Conservation (phyloP, 345 rosid genomes). For the Clarkia xantiana region DNA sequence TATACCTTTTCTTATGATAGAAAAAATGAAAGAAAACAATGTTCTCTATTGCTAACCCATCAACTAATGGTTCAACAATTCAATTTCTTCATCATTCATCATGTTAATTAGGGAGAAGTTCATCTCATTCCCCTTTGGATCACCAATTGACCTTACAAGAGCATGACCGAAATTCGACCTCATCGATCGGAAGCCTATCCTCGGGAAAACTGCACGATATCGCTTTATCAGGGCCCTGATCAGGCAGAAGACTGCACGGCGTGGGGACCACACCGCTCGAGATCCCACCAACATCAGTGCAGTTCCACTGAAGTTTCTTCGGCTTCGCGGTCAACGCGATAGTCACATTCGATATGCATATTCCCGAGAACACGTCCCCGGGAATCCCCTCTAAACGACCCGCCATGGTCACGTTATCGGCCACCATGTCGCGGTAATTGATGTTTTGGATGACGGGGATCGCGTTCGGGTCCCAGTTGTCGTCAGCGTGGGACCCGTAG, state of each 20-base stretch:
- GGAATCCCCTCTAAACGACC: conserved; percentile 51
- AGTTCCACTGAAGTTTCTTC: conserved; percentile 64
- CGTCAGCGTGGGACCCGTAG: conserved; percentile 62
- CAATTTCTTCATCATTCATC: too few species aligned
- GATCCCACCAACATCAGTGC: conserved; percentile 46
- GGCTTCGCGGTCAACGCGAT: conserved; percentile 30
- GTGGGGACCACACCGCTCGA: conserved; percentile 45
- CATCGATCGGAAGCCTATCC: conserved; percentile 37
- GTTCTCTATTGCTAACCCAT: too few species aligned
- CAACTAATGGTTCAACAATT: too few species aligned
- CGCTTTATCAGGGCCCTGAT: conserved; percentile 22
- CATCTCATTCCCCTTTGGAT: neutral
- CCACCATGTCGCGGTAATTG: conserved; percentile 53
- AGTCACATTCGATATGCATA: conserved; percentile 72
- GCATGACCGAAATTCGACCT: conserved; percentile 27
- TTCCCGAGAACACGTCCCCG: conserved; percentile 43
- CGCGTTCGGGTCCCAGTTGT: conserved; percentile 56
- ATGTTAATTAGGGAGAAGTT: too few species aligned
- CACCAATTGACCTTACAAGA: conserved; percentile 20
- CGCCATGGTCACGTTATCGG: conserved; percentile 59
- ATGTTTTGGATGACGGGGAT: conserved; percentile 49
- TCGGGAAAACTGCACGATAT: conserved; percentile 47
- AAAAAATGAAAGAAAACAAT: too few species aligned
- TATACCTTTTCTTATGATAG: too few species aligned
- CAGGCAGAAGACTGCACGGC: conserved; percentile 39